Base-by-base conservation (phyloP, 192 early-diverging fungal genomes). In the Lunasporangiospora selenospora region DNA sequence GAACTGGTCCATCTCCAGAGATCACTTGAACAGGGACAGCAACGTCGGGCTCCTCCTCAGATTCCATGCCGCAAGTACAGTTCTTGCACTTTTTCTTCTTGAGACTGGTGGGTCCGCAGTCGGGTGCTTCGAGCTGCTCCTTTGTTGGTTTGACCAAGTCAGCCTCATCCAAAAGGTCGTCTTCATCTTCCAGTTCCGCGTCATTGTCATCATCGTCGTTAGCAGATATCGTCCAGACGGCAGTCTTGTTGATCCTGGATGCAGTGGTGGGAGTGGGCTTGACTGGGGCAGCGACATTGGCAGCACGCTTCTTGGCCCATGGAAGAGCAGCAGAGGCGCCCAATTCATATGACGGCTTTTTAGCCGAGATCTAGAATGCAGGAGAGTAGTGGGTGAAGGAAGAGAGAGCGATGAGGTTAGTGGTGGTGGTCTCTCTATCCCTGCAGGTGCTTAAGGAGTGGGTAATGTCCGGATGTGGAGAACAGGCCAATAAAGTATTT, bases 31-130 rank as follows among this genome's bases (percentile, higher is more conserved):
- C 62, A 2, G 54, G 58, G 42, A 77, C 55, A 4, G 66, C 61
- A 45, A 77, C 79, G 29, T 83, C 87, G 8, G 76, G 78, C 43
- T 91, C 93, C 38, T 83, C 83, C 65, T 77, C 81, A 6, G 75
- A 77, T 41, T 89, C 84, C 40, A 89, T 86, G 7, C 97, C 95
- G 66, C 97, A 99, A 9, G 88, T 88, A 75, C 97, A 99, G 80
- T 97, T 95, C 82, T 99, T 99, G 85, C 97, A 99, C 18, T 96
- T 93, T 81, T 95, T 98, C 58, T 87, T 80, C 67, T 91, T 91
- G 30, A 89, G 81, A 46, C 79, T 82, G 44, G 76, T 77, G 47
- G 90, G 80, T 75, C 82, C 84, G 77, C 87, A 89, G 41, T 87
- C 88, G 6, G 92, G 90, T 26, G 75, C 77, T 69, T 47, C 50